Conservation (phyloP, 176 grass and related monocot genomes). For the Carex myosuroides region DNA sequence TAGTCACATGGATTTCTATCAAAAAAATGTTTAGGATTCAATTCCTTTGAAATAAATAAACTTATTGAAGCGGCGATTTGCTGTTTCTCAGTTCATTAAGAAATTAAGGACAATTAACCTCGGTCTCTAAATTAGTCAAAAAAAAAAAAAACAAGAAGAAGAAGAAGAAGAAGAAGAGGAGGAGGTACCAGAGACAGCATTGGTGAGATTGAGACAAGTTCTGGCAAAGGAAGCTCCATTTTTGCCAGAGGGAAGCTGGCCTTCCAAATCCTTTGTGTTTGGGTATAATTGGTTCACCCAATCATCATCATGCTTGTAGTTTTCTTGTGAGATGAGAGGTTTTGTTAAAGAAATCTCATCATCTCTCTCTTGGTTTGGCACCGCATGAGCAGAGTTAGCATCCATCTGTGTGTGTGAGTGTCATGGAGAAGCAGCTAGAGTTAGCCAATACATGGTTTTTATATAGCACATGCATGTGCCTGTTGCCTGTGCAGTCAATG, state of each 20-base stretch:
- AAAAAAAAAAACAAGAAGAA: background rate
- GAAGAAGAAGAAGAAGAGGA: background rate
- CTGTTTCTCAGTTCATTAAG: background rate
- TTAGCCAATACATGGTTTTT: background rate
- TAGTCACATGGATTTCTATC: background rate
- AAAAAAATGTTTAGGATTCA: background rate
- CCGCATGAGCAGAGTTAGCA: background rate
- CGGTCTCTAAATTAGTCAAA: background rate
- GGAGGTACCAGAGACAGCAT: slow-evolving; percentile 40
- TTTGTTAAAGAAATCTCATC: slow-evolving; percentile 2
- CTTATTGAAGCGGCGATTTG: background rate
- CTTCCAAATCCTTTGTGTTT: slow-evolving; percentile 19
- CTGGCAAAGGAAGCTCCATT: slow-evolving; percentile 34
- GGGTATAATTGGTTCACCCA: background rate
- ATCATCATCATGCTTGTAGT: background rate
- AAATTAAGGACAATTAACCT: background rate
- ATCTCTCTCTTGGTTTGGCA: background rate
- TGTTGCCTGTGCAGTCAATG: background rate
- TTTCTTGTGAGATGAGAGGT: slow-evolving; percentile 17
- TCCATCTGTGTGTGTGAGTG: background rate
- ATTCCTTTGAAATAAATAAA: background rate
- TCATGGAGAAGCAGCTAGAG: background rate
- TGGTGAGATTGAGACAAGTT: slow-evolving; percentile 58
- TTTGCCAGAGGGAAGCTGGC: slow-evolving; percentile 11
- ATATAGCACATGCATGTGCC: background rate